phyloP scores from a whole-genome alignment of 164 flowering plant species.

The Annona cherimola region DNA sequence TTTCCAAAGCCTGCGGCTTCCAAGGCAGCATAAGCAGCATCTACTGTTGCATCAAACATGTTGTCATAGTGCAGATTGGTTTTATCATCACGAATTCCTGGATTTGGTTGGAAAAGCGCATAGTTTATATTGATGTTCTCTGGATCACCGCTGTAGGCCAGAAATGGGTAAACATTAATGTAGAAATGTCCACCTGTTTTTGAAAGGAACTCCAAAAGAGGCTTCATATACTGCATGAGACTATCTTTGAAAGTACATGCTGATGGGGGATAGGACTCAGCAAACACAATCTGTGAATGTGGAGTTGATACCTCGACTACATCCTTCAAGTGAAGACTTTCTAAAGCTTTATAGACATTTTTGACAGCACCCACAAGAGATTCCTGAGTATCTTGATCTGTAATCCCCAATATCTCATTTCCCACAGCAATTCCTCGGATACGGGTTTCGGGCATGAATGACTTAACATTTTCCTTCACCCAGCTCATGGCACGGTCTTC shows the following conservation, averaged over 20 bases:
- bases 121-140: constrained; percentile 58
- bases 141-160: constrained; percentile 69
- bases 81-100: constrained; percentile 59
- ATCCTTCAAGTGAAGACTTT: constrained; percentile 29
- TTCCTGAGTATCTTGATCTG: constrained; percentile 44
- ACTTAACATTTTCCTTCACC: constrained; percentile 64
- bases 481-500: constrained; percentile 62
- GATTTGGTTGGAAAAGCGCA: constrained; percentile 52
- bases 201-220: constrained; percentile 63
- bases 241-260: constrained; percentile 54
- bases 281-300: constrained; percentile 63
- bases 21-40: constrained; percentile 72
- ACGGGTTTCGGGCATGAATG: constrained; percentile 53
- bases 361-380: constrained; percentile 57
- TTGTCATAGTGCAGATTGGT: constrained; percentile 77
- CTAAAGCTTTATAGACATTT: constrained; percentile 57
- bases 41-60: constrained; percentile 79
- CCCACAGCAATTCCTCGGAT: constrained; percentile 80
- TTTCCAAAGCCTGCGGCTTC: constrained; percentile 60
- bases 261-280: constrained; percentile 69
- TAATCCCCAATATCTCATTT: constrained; percentile 61
- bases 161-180: constrained; percentile 79
- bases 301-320: constrained; percentile 60
- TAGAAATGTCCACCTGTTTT: constrained; percentile 59
- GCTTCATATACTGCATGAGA: constrained; percentile 55